These are phyloP conservation scores for Castanospermum australe DNA, from an alignment of 306 rosid species.

Conservation along the genomic window DNA sequence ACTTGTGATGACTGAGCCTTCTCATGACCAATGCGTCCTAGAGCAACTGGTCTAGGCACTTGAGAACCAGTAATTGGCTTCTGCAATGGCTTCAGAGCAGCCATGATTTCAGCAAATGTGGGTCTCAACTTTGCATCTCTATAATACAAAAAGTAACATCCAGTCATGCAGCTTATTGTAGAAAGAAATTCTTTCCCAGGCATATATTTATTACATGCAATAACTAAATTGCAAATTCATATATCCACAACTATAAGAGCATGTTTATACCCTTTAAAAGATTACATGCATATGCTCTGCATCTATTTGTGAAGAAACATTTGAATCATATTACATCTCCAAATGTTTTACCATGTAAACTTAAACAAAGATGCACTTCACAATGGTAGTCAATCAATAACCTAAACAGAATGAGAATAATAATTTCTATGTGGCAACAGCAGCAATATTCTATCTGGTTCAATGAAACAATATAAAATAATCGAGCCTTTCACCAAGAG, in stretches of 20 bases:
- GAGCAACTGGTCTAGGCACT: constrained; percentile 49
- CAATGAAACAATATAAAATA: not conserved
- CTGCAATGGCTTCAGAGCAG: constrained; percentile 89
- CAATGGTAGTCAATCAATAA: not conserved
- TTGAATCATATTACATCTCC: not conserved
- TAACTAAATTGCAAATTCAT: not conserved
- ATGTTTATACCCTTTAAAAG: not conserved
- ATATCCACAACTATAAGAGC: not conserved
- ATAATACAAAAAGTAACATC: constrained; percentile 33
- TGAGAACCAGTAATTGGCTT: constrained; percentile 70
- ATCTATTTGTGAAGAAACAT: not conserved
- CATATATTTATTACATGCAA: constrained; percentile 13
- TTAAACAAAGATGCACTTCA: not conserved
- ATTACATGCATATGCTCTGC: not conserved
- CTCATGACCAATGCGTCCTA: constrained; percentile 1
- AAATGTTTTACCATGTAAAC: not conserved
- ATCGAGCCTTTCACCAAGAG: too few relatives aligned
- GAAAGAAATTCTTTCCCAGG: not conserved
- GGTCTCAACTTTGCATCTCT: constrained; percentile 96
- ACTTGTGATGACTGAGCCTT: constrained; percentile 45
- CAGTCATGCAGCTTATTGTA: constrained; percentile 12
- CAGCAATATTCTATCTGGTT: not conserved
- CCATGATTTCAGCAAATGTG: constrained; percentile 90
- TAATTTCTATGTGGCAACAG: not conserved
- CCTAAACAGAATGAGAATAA: constrained; percentile 1